Conservation (phyloP, 306 rosid genomes). For the Canavalia ensiformis region DNA sequence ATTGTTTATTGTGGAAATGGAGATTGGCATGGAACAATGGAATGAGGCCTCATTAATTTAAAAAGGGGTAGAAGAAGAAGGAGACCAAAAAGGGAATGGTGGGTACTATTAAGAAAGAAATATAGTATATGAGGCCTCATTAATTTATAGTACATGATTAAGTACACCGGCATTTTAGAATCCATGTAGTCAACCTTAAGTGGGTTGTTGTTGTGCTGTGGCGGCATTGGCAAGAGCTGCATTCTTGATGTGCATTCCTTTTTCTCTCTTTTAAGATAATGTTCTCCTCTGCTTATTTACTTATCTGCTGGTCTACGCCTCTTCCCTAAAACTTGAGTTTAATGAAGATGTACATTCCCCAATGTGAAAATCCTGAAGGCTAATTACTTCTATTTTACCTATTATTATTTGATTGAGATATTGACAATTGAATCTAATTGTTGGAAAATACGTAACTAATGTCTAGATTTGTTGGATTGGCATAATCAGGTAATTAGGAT, state of each 20-base stretch:
- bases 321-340: background rate
- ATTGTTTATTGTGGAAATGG: conserved; percentile 26
- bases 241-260: background rate
- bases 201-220: background rate
- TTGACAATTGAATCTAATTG: background rate
- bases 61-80: too few relatives aligned
- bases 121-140: too few relatives aligned
- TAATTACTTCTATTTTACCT: conserved; percentile 2
- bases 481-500: background rate
- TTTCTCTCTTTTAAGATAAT: background rate
- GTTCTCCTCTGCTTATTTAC: background rate
- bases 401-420: background rate
- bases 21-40: conserved; percentile 5
- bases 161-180: too few relatives aligned
- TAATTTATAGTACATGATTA: too few relatives aligned
- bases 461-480: background rate
- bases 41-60: too few relatives aligned
- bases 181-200: too few relatives aligned
- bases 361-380: background rate
- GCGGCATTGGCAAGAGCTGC: background rate
- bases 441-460: background rate
- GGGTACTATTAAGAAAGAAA: too few relatives aligned
- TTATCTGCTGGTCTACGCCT: background rate
- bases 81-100: too few relatives aligned
- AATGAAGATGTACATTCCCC: background rate